Evolutionary conservation across 1,139 yeast species (phyloP), one percentile per base, ranked within the genome.

Genomic region (Pneumocystis jirovecii): DNA sequence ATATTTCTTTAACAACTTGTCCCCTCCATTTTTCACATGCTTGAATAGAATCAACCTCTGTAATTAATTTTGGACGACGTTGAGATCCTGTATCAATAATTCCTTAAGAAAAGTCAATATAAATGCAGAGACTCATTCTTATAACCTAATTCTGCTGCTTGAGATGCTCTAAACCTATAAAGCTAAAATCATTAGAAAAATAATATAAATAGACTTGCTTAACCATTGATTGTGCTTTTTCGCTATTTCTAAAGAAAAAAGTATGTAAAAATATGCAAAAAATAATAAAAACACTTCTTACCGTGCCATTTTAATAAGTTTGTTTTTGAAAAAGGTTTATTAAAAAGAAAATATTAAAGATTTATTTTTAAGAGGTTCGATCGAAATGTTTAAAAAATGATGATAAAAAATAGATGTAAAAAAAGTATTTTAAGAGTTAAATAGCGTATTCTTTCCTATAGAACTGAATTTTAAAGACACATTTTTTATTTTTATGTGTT

Each of bases 1-100:
- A 82, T 66, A 89, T 83, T 71, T 89, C 96, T 63, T 80, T 77
- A 6, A 85, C 71, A 7, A 89, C 81, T 67, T 83, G 83, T n/a
- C 79, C 75, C 64, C 96, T 76, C 88, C 90, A 88, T 73, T 81
- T 81, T 71, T 86, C 89, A n/a, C 95, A 90, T 68, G 84, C 89
- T 1, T 83, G 80, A 21, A 87, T 72, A 1, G 81, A 78, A 7
- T 78, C 76, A 1, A 85, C 89, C 7, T 79, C 76, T 62, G 80
- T 81, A 3, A 85, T 84, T 64, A 79, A 78, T 64, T 81, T 80
- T 0, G 96, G 96, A 39, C 96, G 78, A 61, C 79, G 76, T 8
- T 87, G 82, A 66, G 84, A 68, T 25, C 57, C 57, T 66, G 80
- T 78, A 69, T 85, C 87, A 62, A 84, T 77, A 60, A 83, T 82